Evolutionary conservation across 2,329 filamentous ascomycete genomes (phyloP), one percentile per base, ranked within the genome.

Genomic region (Cytospora mali): DNA sequence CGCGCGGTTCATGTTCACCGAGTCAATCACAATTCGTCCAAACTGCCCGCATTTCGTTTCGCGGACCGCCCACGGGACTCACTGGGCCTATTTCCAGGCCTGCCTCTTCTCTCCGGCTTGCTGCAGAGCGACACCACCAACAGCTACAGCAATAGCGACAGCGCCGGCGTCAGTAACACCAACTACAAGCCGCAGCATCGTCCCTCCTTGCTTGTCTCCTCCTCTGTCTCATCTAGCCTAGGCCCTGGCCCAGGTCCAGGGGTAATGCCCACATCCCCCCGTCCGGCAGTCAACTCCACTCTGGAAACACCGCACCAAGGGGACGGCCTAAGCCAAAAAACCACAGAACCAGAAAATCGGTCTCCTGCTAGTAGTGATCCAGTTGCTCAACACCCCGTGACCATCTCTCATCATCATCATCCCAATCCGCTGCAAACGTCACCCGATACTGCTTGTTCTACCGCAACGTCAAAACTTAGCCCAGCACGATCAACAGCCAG

Each of bases 41-140:
- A 84, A 68, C 73, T 84, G 67, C 82, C 83, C 29, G 77, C 82
- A 25, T 84, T 81, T 71, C 82, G 82, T 63, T 82, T 83, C 69
- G 79, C 77, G 67, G 82, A 84, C 73, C 63, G 63, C 48, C 46
- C 55, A 48, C 25, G 54, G 27, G 33, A 33, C 49, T 25, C 48
- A 42, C 49, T 55, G 66, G 68, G 66, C 65, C 66, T 68, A 49
- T 55, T 70, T 67, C 59, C 10, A 18, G 3, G 7, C 9, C 35
- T n/a, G 16, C 35, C 35, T 18, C 16, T 18, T n/a, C 68, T 23
- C 18, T n/a, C 65, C 6, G 57, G 57, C 33, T 27, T 60, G 35
- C 50, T 60, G 16, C 58, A 54, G 50, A 68, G 67, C 70, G 65
- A 68, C 64, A 53, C 55, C 66, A 61, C 65, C 67, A 57, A 69